Conservation (phyloP, 495 filamentous ascomycete species). For the Ascodesmis nigricans region DNA sequence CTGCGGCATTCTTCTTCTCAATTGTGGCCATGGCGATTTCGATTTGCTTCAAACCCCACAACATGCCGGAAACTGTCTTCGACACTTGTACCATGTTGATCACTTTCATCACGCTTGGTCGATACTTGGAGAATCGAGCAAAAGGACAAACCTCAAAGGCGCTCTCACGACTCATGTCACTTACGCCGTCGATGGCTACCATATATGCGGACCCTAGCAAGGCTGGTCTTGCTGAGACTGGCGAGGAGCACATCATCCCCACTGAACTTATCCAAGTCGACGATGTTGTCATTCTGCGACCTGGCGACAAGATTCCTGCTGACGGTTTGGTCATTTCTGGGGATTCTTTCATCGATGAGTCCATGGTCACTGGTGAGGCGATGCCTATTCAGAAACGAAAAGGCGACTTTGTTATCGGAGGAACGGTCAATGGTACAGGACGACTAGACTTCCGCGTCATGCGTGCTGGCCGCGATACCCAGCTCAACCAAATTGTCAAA, state of each 20-base stretch:
- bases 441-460: conserved; percentile 85
- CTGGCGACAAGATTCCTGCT: conserved; percentile 90
- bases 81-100: conserved; percentile 98
- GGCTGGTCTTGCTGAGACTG: conserved; percentile 34
- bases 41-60: conserved; percentile 43
- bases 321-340: conserved; percentile 74
- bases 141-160: conserved; percentile 95
- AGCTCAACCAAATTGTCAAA: conserved; percentile 92
- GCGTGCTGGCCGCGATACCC: conserved; percentile 79
- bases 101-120: conserved; percentile 78
- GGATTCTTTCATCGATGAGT: conserved; percentile 87
- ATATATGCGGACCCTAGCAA: conserved; percentile 96
- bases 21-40: conserved; percentile 70
- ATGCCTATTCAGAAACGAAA: conserved; percentile 77
- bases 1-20: conserved; percentile 96
- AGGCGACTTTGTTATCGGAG: conserved; percentile 65
- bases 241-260: conserved; percentile 63
- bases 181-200: conserved; percentile 89
- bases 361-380: conserved; percentile 95
- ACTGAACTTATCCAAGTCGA: conserved; percentile 90
- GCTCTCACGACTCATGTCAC: conserved; percentile 80
- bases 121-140: conserved; percentile 82
- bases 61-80: conserved; percentile 66
- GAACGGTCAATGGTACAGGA: conserved; percentile 86
- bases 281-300: conserved; percentile 78